Evolutionary conservation across 257 asterid species (phyloP).

Genomic region (Nicotiana noctiflora): DNA sequence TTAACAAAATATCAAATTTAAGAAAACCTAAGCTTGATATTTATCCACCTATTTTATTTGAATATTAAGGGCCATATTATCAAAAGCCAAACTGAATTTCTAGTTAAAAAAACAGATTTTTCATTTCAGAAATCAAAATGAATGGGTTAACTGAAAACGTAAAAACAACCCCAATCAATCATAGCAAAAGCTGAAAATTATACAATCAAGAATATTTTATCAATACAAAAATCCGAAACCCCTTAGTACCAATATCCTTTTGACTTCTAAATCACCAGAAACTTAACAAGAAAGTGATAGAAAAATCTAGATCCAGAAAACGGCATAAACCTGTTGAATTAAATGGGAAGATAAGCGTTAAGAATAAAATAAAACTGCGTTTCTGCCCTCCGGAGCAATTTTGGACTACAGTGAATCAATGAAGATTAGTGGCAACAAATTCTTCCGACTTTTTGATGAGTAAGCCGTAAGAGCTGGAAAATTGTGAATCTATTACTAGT

Average conservation of each 20-base stretch:
- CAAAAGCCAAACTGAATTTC: neutral
- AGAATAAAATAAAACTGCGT: neutral
- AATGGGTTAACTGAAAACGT: neutral
- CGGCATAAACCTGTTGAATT: neutral
- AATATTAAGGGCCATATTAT: neutral
- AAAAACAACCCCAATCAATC: neutral
- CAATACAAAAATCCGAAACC: neutral
- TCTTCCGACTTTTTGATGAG: no score
- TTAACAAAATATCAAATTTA: neutral
- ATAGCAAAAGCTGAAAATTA: neutral
- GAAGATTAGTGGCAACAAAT: neutral
- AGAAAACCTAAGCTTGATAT: neutral
- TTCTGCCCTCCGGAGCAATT: neutral
- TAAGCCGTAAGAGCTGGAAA: neutral
- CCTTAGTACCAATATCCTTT: neutral
- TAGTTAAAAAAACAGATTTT: neutral
- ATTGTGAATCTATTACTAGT: neutral
- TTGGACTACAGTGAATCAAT: slow-evolving; percentile 1
- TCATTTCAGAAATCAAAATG: neutral
- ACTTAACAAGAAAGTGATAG: neutral
- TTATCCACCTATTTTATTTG: neutral
- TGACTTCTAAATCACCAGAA: neutral
- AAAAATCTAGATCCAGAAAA: neutral
- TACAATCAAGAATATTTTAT: neutral
- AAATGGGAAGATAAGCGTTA: neutral